Base-by-base conservation (phyloP, 2,329 filamentous ascomycete species). In the Remersonia thermophila region DNA sequence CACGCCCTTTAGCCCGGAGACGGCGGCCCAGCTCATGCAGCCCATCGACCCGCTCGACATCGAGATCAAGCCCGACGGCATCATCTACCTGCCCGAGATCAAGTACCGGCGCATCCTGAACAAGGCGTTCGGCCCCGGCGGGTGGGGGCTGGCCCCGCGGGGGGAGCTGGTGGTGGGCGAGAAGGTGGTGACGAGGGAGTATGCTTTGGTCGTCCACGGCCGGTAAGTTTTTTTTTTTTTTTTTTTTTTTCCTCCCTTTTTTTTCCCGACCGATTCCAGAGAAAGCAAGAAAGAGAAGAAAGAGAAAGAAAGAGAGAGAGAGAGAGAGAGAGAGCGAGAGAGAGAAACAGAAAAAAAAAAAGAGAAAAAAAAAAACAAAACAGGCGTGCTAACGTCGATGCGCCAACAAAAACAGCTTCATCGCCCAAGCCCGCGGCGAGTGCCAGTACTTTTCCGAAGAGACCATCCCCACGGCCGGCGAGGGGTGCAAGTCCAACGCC, bases 401-500 rank as follows among this genome's bases (percentile, higher is more conserved):
- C n/a, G n/a, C n/a, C n/a, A n/a, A n/a, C n/a, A n/a, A n/a, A n/a
- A 15, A 16, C 52, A 95, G 89, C 44, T 80, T 95, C 47, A 83
- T 96, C 30, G 86, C 82, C 18, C 82, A 96, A 48, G 86, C 91
- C 1, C 82, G 91, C 47, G 91, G 91, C 55, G 91, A 96, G 60
- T 89, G 94, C 65, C 76, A 83, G 47, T 98, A 93, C 62, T 98
- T 96, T 63, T 76, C 73, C 49, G 73, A 84, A 25, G 87, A 95
- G 49, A 81, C 82, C 37, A 86, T 98, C 45, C 86, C 91, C 17
- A 94, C 87, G 2, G 87, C 91, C 27, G 87, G 87, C 41, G 91
- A 98, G 62, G 91, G 91, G 36, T 93, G 86, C 70, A 95, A 95
- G 62, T 94, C 86, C 44, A 98, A 98, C 56, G 91, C 91, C 10